Base-by-base conservation (phyloP, 176 grass and related monocot species). In the Oryza nivara region DNA sequence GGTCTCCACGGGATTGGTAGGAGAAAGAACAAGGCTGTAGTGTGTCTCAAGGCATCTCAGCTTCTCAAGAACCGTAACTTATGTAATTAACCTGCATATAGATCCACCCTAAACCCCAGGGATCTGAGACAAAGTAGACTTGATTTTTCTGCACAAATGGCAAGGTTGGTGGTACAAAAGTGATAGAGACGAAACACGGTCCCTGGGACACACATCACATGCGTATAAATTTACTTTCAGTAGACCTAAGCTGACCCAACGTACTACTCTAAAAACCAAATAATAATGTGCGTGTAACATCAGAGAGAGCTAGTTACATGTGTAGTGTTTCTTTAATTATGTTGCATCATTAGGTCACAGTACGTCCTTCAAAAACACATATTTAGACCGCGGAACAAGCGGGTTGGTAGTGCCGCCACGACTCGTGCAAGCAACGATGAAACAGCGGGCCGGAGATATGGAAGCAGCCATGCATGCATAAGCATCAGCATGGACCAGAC, bases 1-100 rank as follows among this genome's bases (percentile, higher is more conserved):
- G 47, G 14, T 72, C 67, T 80, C 75, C 74, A 75, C 73, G 52
- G 68, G 70, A 12, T 23, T 78, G 74, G 80, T 3, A 76, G 65
- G 70, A 65, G 65, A 76, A 80, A 84, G 85, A 91, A 87, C 85
- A 87, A 76, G 65, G 80, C 10, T 91, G 80, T 88, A 80, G 81
- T 81, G 81, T 87, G 81, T 87, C 85, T 84, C 85, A 91, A 87
- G 85, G 81, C 70, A 81, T 61, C 65, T 81, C 43, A 44, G 11
- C 43, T 44, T 44, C 78, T 44, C 78, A 82, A 82, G 66, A 78
- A 35, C 48, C 75, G 17, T 80, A 91, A 76, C 49, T 84, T 76
- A 84, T 54, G 83, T 46, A 78, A 23, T 58, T 88, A 74, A 65
- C 45, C 11, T 14, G 64, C 36, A 76, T 69, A 51, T 54, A 72